These are phyloP conservation scores for Ceratobasidium sp. DNA, from an alignment of 1,284 basidiomycete genomes.

Conservation along the genomic window DNA sequence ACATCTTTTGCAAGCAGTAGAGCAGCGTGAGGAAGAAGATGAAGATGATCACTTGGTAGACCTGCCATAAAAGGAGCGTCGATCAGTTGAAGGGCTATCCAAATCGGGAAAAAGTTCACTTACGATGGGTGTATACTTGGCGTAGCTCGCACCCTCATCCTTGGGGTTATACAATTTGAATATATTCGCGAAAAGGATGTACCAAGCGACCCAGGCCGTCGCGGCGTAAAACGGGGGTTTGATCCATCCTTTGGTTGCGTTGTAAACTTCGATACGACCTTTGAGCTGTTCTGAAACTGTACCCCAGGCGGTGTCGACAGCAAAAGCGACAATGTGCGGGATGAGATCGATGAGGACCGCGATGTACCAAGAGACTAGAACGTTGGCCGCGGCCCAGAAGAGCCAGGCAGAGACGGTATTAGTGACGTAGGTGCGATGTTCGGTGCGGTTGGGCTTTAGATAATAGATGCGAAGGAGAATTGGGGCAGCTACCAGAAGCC, in stretches of 20 bases:
- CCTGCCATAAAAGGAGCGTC: slow-evolving; percentile 53
- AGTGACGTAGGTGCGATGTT: slow-evolving; percentile 69
- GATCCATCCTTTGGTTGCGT: slow-evolving; percentile 71
- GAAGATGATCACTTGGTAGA: slow-evolving; percentile 73
- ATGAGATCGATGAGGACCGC: slow-evolving; percentile 76
- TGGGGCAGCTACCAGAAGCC: slow-evolving; percentile 69
- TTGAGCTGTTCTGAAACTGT: slow-evolving; percentile 78
- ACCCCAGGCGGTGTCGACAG: slow-evolving; percentile 74
- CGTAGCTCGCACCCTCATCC: slow-evolving; percentile 63
- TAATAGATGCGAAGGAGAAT: slow-evolving; percentile 75
- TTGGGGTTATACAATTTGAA: slow-evolving; percentile 66
- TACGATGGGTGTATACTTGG: slow-evolving; percentile 67
- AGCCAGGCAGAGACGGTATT: slow-evolving; percentile 81
- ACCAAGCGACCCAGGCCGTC: slow-evolving; percentile 76
- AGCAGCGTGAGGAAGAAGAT: slow-evolving; percentile 76
- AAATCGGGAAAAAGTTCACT: slow-evolving; percentile 52
- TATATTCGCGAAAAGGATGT: slow-evolving; percentile 74
- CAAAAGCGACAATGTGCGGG: slow-evolving; percentile 64
- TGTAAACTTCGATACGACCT: slow-evolving; percentile 73
- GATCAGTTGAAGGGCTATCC: slow-evolving; percentile 22
- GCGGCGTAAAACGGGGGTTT: slow-evolving; percentile 77
- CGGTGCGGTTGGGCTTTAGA: slow-evolving; percentile 69
- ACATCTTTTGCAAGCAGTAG: slow-evolving; percentile 71
- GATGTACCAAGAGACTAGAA: slow-evolving; percentile 80
- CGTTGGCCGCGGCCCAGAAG: slow-evolving; percentile 81